Percentiles rank a stretch among this genome's conserved stretches.
Conservation (phyloP, 352 stramenopile genomes). For the Phytophthora ramorum region DNA sequence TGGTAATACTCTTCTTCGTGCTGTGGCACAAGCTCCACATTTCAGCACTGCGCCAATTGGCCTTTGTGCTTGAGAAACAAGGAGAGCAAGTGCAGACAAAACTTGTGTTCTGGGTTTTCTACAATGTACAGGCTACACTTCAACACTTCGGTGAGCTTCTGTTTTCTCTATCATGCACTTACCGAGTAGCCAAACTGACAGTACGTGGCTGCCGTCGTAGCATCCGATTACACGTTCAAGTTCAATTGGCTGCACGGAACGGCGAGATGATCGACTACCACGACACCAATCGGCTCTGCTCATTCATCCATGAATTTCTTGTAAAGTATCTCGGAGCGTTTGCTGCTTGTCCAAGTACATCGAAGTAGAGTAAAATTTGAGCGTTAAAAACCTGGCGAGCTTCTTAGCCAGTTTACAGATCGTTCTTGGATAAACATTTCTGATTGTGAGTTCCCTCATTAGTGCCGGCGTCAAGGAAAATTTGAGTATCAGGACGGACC, state of each 20-base stretch:
- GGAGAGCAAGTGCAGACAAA: constrained; percentile 41
- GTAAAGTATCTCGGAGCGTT: no score
- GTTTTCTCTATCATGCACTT: background rate
- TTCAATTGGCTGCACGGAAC: constrained; percentile 37
- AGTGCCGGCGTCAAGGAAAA: no score
- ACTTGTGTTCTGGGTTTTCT: constrained; percentile 52
- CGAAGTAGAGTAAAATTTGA: no score
- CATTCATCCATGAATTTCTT: no score
- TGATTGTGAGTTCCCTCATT: no score
- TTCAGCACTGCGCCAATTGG: constrained; percentile 34
- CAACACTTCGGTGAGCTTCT: constrained; percentile 37
- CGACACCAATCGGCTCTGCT: no score
- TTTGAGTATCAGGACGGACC: no score
- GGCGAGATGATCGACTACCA: background rate
- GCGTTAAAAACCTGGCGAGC: no score
- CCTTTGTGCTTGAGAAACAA: constrained; percentile 49
- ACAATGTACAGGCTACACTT: constrained; percentile 37
- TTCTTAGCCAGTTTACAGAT: no score
- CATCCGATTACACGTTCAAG: constrained; percentile 40
- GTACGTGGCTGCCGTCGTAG: background rate
- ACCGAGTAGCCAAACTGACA: no score
- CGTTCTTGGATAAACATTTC: no score
- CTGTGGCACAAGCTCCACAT: constrained; percentile 33
- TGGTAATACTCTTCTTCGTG: constrained; percentile 34
- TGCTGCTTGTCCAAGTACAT: no score